Evolutionary conservation across 1,284 basidiomycete genomes (phyloP).

Genomic region (Cutaneotrichosporon cavernicola): DNA sequence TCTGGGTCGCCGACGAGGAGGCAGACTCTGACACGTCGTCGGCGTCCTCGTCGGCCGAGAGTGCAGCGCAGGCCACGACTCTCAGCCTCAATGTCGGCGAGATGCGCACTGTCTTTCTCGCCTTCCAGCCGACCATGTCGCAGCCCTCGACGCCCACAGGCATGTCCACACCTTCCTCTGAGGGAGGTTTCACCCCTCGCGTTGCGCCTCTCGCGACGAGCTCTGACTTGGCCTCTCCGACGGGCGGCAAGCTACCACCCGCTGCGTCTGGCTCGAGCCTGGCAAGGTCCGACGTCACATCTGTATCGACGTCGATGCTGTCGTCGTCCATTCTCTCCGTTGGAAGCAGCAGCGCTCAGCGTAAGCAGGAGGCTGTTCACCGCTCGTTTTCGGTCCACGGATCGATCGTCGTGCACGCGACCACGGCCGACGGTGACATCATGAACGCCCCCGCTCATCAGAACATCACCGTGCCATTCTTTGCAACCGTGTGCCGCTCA

Average conservation of each 20-base stretch:
- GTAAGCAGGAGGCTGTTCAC: conserved; percentile 41
- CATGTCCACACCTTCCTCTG: conserved; percentile 25
- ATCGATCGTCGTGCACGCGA: conserved; percentile 42
- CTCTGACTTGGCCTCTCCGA: conserved; percentile 18
- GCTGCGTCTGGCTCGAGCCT: conserved; percentile 3
- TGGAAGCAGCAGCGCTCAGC: conserved; percentile 14
- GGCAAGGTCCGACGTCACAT: neutral
- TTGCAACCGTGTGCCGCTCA: conserved; percentile 49
- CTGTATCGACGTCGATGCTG: conserved; percentile 4
- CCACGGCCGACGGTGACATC: conserved; percentile 14
- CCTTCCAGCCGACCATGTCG: conserved; percentile 36
- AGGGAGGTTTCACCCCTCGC: conserved; percentile 42
- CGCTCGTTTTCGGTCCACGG: conserved; percentile 49
- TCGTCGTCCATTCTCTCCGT: conserved; percentile 13
- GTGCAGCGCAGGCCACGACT: conserved; percentile 20
- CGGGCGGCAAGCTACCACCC: conserved; percentile 16
- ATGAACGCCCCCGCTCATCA: conserved; percentile 20
- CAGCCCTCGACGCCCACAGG: conserved; percentile 24
- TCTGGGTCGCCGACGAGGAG: conserved; percentile 38
- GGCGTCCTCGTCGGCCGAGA: conserved; percentile 32
- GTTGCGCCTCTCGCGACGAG: conserved; percentile 23
- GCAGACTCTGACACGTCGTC: conserved; percentile 30
- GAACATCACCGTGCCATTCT: conserved; percentile 44
- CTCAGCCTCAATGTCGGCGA: conserved; percentile 30
- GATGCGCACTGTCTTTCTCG: conserved; percentile 34